Conservation (phyloP, 1,284 basidiomycete genomes). For the Abortiporus biennis region DNA sequence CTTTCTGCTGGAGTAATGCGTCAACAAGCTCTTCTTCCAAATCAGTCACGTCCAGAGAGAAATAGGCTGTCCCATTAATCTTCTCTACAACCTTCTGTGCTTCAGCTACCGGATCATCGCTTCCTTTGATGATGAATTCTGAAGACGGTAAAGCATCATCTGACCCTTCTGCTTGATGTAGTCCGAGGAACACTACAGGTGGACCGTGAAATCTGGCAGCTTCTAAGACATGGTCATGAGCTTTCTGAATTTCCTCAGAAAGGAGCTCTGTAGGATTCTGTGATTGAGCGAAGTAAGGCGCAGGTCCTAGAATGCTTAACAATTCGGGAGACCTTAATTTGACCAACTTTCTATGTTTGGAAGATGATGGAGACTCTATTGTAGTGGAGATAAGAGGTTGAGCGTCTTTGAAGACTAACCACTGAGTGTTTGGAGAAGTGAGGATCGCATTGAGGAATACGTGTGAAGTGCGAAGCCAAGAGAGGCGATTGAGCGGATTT, state of each 20-base stretch:
- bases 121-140: conserved; percentile 48
- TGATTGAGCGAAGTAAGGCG: conserved; percentile 49
- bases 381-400: conserved; percentile 45
- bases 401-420: conserved; percentile 70
- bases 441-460: conserved; percentile 68
- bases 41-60: conserved; percentile 69
- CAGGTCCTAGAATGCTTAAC: conserved; percentile 33
- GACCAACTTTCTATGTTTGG: conserved; percentile 32
- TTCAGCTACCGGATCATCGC: too few relatives aligned
- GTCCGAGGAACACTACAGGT: conserved; percentile 67
- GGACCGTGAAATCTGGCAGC: conserved; percentile 57
- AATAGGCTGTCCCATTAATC: conserved; percentile 72
- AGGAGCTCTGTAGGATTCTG: conserved; percentile 53
- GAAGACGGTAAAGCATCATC: conserved; percentile 52
- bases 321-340: conserved; percentile 53
- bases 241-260: conserved; percentile 29
- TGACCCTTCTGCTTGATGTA: conserved; percentile 54
- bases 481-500: conserved; percentile 80
- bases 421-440: conserved; percentile 51
- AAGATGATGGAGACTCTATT: not conserved
- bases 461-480: conserved; percentile 75
- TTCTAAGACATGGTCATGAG: conserved; percentile 47
- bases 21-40: conserved; percentile 40
- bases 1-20: conserved; percentile 35
- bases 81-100: conserved; percentile 43